Evolutionary conservation across 2,329 filamentous ascomycete genomes (phyloP).

Genomic region (Fusarium verticillioides): DNA sequence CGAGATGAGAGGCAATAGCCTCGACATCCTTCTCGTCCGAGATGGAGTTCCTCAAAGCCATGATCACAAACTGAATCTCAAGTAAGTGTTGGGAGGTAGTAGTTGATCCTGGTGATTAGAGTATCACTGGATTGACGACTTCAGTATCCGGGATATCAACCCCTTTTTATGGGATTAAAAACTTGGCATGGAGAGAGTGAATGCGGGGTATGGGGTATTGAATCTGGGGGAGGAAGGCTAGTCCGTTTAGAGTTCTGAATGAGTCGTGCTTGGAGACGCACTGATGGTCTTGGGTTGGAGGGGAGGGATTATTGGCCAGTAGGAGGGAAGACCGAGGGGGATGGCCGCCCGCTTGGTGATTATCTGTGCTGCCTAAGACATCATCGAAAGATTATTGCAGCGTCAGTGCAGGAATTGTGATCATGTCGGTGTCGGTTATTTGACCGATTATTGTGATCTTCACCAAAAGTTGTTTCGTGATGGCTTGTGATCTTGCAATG

Average conservation of each 20-base stretch:
- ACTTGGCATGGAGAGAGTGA: neutral
- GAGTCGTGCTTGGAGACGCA: neutral
- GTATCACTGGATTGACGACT: neutral
- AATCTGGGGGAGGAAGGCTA: slow-evolving; percentile 15
- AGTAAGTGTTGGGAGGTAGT: neutral
- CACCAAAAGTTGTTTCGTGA: no score
- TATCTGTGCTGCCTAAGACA: neutral
- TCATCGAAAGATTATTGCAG: neutral
- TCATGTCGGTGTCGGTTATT: neutral
- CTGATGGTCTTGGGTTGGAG: neutral
- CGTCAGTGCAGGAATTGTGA: neutral
- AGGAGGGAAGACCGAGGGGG: slow-evolving; percentile 24
- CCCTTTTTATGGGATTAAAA: slow-evolving; percentile 18
- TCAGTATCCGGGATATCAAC: neutral
- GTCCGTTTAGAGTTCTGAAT: neutral
- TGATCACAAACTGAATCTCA: neutral
- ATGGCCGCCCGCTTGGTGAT: neutral
- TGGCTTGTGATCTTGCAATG: rapidly evolving
- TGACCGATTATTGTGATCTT: neutral
- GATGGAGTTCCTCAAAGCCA: slow-evolving; percentile 16
- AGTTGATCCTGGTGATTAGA: neutral
- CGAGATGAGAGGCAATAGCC: slow-evolving; percentile 23
- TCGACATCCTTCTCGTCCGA: slow-evolving; percentile 35
- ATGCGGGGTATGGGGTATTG: slow-evolving; percentile 29
- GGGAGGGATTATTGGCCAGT: neutral